Conservation (phyloP, 495 filamentous ascomycete species). For the Xylaria bambusicola region DNA sequence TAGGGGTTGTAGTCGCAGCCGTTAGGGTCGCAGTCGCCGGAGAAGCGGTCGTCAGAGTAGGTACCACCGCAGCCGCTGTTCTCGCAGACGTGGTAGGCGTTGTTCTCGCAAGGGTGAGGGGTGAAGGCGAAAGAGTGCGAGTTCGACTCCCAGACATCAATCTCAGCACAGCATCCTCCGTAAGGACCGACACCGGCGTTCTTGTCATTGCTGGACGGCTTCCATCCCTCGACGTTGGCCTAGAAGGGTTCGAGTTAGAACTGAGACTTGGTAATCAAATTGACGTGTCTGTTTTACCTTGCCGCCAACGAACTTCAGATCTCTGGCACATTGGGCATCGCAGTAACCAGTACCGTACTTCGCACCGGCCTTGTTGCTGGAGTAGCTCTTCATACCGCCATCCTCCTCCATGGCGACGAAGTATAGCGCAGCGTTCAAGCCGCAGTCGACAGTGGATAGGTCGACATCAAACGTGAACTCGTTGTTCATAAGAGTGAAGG, state of each 20-base stretch:
- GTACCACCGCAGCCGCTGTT: slow-evolving; percentile 53
- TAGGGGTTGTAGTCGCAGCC: slow-evolving; percentile 79
- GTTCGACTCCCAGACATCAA: slow-evolving; percentile 79
- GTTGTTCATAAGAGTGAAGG: slow-evolving; percentile 55
- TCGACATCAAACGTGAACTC: slow-evolving; percentile 66
- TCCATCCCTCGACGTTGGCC: slow-evolving; percentile 64
- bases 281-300: slow-evolving; percentile 25
- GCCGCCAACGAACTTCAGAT: slow-evolving; percentile 56
- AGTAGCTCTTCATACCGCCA: slow-evolving; percentile 54
- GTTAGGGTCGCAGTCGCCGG: slow-evolving; percentile 69
- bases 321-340: slow-evolving; percentile 58
- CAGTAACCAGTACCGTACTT: slow-evolving; percentile 65
- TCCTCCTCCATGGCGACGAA: slow-evolving; percentile 60
- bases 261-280: neutral
- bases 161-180: slow-evolving; percentile 72
- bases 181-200: slow-evolving; percentile 62
- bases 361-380: slow-evolving; percentile 59
- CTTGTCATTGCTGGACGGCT: slow-evolving; percentile 55
- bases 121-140: slow-evolving; percentile 62
- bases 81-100: slow-evolving; percentile 58
- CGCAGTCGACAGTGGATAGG: slow-evolving; percentile 55
- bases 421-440: slow-evolving; percentile 62
- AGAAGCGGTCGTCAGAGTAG: slow-evolving; percentile 51
- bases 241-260: slow-evolving; percentile 8
- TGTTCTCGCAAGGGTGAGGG: slow-evolving; percentile 65